These are phyloP conservation scores for Obba rivulosa DNA, from an alignment of 768 basidiomycete genomes.

Conservation along the genomic window DNA sequence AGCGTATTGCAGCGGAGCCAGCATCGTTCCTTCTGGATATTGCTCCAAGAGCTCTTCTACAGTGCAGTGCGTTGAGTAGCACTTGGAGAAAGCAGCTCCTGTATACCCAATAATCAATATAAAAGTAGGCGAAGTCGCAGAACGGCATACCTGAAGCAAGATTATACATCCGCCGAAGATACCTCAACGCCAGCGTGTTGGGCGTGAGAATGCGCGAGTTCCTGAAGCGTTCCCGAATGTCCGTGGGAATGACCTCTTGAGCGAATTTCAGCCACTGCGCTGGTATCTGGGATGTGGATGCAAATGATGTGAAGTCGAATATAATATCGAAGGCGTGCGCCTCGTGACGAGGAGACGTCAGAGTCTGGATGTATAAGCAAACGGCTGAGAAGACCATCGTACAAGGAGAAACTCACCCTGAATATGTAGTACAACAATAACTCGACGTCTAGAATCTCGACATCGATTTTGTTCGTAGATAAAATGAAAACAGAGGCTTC, in stretches of 20 bases:
- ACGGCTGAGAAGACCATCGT: not conserved
- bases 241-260: conserved; percentile 66
- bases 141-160: conserved; percentile 43
- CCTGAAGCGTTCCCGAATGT: conserved; percentile 58
- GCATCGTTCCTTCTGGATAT: conserved; percentile 33
- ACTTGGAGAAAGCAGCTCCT: conserved; percentile 16
- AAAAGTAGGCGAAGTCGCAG: not conserved
- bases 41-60: conserved; percentile 53
- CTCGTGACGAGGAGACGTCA: conserved; percentile 8
- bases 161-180: conserved; percentile 73
- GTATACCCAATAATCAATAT: not conserved
- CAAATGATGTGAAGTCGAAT: conserved; percentile 77
- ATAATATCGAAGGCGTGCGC: conserved; percentile 62
- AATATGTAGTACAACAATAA: conserved; percentile 73
- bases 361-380: not conserved
- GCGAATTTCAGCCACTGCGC: conserved; percentile 78
- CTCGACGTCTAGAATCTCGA: conserved; percentile 76
- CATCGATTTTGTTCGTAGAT: conserved; percentile 64
- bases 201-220: conserved; percentile 68
- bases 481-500: conserved; percentile 53
- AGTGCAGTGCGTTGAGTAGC: conserved; percentile 57
- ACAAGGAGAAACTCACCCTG: conserved; percentile 42
- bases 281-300: conserved; percentile 70
- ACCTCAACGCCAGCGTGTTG: conserved; percentile 65
- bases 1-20: conserved; percentile 47